These are phyloP conservation scores for Backusella liffmaniae DNA, from an alignment of 192 early-diverging fungal genomes.

Conservation along the genomic window DNA sequence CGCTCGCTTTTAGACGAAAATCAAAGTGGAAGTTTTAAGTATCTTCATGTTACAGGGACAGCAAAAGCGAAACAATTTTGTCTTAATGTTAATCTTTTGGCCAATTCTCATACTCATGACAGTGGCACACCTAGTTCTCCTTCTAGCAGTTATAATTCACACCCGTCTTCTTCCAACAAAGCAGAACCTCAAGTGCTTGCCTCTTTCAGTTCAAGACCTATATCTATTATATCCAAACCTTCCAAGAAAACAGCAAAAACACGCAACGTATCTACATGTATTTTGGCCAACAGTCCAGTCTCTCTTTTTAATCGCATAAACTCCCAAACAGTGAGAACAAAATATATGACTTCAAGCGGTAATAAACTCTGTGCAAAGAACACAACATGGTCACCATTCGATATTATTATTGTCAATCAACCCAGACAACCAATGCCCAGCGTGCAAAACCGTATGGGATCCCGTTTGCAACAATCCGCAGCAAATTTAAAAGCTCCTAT, in stretches of 20 bases:
- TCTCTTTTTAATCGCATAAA: conserved; percentile 90
- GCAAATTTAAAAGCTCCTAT: background rate
- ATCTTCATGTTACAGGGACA: conserved; percentile 76
- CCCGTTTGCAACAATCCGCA: conserved; percentile 8
- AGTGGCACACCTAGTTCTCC: background rate
- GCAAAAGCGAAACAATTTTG: conserved; percentile 79
- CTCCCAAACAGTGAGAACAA: conserved; percentile 87
- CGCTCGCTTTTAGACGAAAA: conserved; percentile 52
- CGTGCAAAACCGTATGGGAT: background rate
- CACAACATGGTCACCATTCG: conserved; percentile 61
- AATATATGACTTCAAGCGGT: conserved; percentile 72
- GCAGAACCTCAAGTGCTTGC: conserved; percentile 22
- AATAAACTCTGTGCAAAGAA: conserved; percentile 58
- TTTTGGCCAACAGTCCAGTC: conserved; percentile 71
- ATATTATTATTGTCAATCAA: conserved; percentile 46
- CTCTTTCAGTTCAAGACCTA: conserved; percentile 68
- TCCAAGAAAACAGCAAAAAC: conserved; percentile 89
- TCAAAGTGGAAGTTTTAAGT: conserved; percentile 65
- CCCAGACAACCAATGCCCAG: background rate
- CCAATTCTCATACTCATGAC: background rate
- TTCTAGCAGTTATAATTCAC: background rate
- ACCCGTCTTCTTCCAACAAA: background rate
- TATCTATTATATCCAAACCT: conserved; percentile 90
- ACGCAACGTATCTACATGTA: conserved; percentile 75
- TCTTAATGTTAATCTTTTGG: conserved; percentile 57